phyloP scores from a whole-genome alignment of 2,329 filamentous ascomycete genomes.

The Pseudocercospora cruenta region DNA sequence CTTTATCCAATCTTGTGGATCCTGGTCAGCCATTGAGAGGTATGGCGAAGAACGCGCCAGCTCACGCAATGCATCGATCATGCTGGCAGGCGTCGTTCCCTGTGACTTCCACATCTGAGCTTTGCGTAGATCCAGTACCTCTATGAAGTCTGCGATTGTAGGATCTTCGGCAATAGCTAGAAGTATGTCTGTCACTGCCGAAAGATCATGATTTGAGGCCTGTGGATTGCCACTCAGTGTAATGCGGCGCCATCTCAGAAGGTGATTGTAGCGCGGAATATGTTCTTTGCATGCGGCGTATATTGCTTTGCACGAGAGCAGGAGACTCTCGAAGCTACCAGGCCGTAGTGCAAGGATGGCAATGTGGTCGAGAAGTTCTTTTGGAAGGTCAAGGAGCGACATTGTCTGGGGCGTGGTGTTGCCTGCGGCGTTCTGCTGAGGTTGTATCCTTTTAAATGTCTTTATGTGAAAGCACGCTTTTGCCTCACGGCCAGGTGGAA shows the following conservation, averaged over 20 bases:
- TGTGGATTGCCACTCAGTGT: neutral
- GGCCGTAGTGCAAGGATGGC: neutral
- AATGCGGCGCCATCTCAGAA: neutral
- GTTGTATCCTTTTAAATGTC: too few relatives aligned
- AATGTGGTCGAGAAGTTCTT: neutral
- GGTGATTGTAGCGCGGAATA: neutral
- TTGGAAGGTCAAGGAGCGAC: neutral
- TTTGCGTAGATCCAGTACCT: neutral
- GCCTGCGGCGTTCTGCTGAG: neutral
- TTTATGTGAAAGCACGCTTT: too few relatives aligned
- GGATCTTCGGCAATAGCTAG: slow-evolving; percentile 2
- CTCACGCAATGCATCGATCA: neutral
- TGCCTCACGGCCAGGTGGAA: neutral
- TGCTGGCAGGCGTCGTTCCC: neutral
- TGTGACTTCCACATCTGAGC: neutral
- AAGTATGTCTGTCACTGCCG: neutral
- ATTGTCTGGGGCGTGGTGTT: neutral
- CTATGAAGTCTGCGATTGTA: neutral
- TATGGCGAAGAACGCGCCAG: neutral
- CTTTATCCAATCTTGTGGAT: neutral
- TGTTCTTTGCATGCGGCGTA: slow-evolving; percentile 12
- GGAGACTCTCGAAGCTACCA: slow-evolving; percentile 10
- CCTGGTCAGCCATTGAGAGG: slow-evolving; percentile 3
- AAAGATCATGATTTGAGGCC: neutral
- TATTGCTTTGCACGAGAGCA: slow-evolving; percentile 15